Percentiles rank a stretch among this genome's conserved stretches.
Conservation (phyloP, 1,139 yeast genomes). For the Zygosaccharomyces sapae region DNA sequence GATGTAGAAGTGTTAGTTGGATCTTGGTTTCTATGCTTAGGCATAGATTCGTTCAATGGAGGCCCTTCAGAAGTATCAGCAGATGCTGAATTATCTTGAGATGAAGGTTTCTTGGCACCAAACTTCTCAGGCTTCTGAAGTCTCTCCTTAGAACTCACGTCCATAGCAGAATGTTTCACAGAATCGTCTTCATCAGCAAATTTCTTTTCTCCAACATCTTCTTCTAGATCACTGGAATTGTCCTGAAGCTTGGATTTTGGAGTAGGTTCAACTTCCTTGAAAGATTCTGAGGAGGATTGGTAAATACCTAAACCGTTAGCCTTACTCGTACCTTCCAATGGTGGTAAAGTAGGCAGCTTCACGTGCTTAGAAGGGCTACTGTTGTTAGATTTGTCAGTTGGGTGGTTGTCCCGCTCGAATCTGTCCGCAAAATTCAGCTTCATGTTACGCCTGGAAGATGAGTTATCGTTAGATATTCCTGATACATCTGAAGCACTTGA, state of each 20-base stretch:
- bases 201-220: background rate
- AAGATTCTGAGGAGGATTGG: conserved; percentile 16
- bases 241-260: conserved; percentile 5
- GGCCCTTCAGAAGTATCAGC: conserved; percentile 25
- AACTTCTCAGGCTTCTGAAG: background rate
- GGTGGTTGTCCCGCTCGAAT: conserved; percentile 15
- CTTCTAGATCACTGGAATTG: background rate
- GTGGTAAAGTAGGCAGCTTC: conserved; percentile 38
- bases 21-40: conserved; percentile 10
- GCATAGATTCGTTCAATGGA: conserved; percentile 33
- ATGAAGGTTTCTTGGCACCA: conserved; percentile 1
- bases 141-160: background rate
- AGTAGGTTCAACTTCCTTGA: conserved; percentile 5
- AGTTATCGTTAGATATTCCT: conserved; percentile 10
- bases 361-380: conserved; percentile 15
- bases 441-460: conserved; percentile 6
- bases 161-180: conserved; percentile 2
- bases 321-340: conserved; percentile 36
- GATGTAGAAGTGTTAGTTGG: background rate
- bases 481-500: conserved; percentile 13
- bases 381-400: conserved; percentile 8
- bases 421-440: conserved; percentile 33
- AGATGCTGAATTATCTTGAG: background rate
- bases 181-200: conserved; percentile 21
- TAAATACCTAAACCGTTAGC: conserved; percentile 36